phyloP scores from a whole-genome alignment of 345 rosid species.

The Brassica rapa region DNA sequence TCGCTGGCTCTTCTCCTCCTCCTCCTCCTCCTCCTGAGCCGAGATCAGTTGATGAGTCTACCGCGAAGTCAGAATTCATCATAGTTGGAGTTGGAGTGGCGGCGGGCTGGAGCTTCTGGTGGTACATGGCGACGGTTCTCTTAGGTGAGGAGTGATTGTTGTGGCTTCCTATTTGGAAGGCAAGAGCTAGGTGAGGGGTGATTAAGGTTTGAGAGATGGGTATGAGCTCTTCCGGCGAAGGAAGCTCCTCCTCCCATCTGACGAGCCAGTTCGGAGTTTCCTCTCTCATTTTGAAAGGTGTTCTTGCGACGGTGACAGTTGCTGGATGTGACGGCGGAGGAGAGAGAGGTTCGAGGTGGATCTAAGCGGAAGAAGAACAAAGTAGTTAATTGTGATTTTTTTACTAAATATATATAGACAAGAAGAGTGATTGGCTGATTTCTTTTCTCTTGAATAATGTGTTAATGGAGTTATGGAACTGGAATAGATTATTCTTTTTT shows the following conservation, averaged over 20 bases:
- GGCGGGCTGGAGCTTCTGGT: constrained; percentile 20
- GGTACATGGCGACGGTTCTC: constrained; percentile 4
- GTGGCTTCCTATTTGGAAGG: constrained; percentile 62
- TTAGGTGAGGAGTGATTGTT: not conserved
- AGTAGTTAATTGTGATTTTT: not conserved
- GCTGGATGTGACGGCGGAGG: constrained; percentile 15
- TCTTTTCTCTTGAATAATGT: constrained; percentile 35
- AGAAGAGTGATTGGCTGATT: constrained; percentile 35
- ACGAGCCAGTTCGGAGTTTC: constrained; percentile 34
- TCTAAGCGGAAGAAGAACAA: constrained; percentile 17
- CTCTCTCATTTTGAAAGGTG: constrained; percentile 37
- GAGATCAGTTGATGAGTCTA: constrained; percentile 39
- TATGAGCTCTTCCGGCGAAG: constrained; percentile 47
- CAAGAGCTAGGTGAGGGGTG: constrained; percentile 80
- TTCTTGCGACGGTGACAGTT: not conserved
- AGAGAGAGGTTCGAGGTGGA: constrained; percentile 36
- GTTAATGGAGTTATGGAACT: constrained; percentile 37
- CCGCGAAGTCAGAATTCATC: constrained; percentile 31
- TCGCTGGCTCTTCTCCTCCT: constrained; percentile 72
- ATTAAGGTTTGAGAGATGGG: constrained; percentile 71
- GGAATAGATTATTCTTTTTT: constrained; percentile 1
- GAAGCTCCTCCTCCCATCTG: constrained; percentile 38
- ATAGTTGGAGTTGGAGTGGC: constrained; percentile 41
- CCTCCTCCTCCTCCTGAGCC: constrained; percentile 50
- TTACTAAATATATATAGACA: not conserved